Base-by-base conservation (phyloP, 2,329 filamentous ascomycete species). In the Fusarium poae region DNA sequence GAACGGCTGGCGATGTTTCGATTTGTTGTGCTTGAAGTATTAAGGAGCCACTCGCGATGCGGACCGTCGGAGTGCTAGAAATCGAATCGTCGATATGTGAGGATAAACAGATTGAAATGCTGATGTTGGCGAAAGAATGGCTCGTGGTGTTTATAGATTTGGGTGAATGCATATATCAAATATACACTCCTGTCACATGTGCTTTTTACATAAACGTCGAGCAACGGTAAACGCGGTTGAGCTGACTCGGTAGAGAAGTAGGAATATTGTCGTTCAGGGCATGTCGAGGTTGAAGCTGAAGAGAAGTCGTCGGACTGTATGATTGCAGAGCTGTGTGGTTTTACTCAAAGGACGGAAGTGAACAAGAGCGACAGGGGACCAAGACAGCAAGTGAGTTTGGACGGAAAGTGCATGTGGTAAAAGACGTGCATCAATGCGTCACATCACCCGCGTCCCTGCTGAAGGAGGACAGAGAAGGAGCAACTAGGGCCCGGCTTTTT, bases 341-440 rank as follows among this genome's bases (percentile, higher is more conserved):
- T 60, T 62, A 61, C 56, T 49, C 50, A 32, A 44, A 50, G 49
- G 66, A 61, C 57, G 46, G 40, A 64, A 50, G 49, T 67, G 54
- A 62, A 62, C 30, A 54, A 67, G 67, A 70, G 62, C 39, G 57
- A 70, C 62, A 69, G 67, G 62, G 67, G 53, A 70, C 54, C 45
- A 35, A 65, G 20, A 64, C 59, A 39, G 54, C 40, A 48, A 68
- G 42, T 34, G 42, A 56, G 48, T 67, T 66, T 48, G 53, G 32
- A 64, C 18, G 43, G 63, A 62, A 34, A 57, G 57, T 62, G 62
- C 67, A 70, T 67, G 67, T 69, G 67, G 66, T 57, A 67, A 69
- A 69, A 50, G 48, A 59, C 53, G 49, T 70, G 62, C 62, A 69
- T 62, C 32, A 53, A 56, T 69, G 67, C 53, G 60, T 70, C 67